These are phyloP conservation scores for Chernovozyma aurita DNA, from an alignment of 1,139 yeast species.

Conservation along the genomic window DNA sequence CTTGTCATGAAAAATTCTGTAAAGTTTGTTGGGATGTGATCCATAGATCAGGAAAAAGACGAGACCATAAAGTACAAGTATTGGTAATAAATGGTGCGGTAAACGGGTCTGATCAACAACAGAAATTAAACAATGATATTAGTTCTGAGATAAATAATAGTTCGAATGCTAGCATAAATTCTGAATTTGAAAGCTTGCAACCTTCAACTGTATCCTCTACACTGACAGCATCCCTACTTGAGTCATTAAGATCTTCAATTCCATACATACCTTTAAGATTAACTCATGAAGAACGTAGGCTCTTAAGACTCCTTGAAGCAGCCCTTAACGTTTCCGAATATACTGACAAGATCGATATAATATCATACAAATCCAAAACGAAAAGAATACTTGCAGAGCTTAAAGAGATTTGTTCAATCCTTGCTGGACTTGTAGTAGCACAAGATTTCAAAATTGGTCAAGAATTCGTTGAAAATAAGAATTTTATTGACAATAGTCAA, in stretches of 20 bases:
- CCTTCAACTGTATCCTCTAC: neutral
- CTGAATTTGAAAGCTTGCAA: neutral
- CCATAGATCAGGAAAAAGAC: conserved; percentile 62
- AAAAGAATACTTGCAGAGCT: conserved; percentile 65
- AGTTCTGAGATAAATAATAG: no score
- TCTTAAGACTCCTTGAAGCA: conserved; percentile 56
- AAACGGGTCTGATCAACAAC: neutral
- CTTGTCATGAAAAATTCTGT: conserved; percentile 63
- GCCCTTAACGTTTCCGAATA: conserved; percentile 72
- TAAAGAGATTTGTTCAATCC: conserved; percentile 67
- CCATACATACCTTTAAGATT: conserved; percentile 61
- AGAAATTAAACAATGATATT: no score
- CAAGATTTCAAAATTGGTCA: conserved; percentile 66
- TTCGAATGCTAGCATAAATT: neutral
- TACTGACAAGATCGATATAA: conserved; percentile 68
- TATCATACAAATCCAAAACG: conserved; percentile 57
- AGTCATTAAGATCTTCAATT: conserved; percentile 13
- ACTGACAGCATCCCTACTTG: neutral
- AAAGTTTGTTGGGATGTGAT: conserved; percentile 60
- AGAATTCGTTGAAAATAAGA: conserved; percentile 54
- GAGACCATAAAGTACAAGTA: conserved; percentile 25
- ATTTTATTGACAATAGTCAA: conserved; percentile 58
- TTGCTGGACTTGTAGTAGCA: conserved; percentile 71
- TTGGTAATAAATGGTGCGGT: neutral
- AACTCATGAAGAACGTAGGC: conserved; percentile 60